Evolutionary conservation across 345 rosid species (phyloP), one percentile per base, ranked within the genome.

Genomic region (Rhizophora mangle): DNA sequence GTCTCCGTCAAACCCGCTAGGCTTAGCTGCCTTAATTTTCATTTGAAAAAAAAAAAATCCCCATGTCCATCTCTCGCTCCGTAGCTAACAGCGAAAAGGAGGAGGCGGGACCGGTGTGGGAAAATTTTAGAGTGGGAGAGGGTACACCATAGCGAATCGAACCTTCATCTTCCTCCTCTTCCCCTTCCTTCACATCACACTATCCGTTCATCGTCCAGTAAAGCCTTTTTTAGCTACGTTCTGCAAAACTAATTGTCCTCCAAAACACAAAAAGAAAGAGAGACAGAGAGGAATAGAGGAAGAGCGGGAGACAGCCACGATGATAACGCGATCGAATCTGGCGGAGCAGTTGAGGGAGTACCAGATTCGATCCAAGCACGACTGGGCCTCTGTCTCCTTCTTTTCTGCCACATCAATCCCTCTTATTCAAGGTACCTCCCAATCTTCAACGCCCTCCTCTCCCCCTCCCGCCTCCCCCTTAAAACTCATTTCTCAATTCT

Each of bases 351-450:
- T 95, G 74, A 84, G 97, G 53, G 98, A 92, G 82, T 92, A 92
- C 70, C 97, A 95, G 87, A 92, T 87, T 81, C 89, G 94, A 75
- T 92, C 99, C 62, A 95, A 88, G 72, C 91, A 92, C 72, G 98
- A 95, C 70, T 95, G 96, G 99, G 95, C 96, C n/a, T 89, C 97
- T 57, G 84, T 95, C 72, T 92, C 99, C 22, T 86, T 95, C 82
- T 95, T 95, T 84, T 88, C 92, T 51, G 92, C 99, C 71, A 84
- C 94, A 24, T 85, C n/a, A 87, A 81, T 79, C 62, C 90, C 68
- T 64, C 86, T 9, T 83, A 89, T 13, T 88, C 98, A 8, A 94
- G 98, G 96, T 94, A 77, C 22, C 22, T 22, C 59, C 22, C 16
- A 15, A 56, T 15, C 11, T 21, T 46, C 24, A 24, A 24, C 24